Base-by-base conservation (phyloP, 768 basidiomycete genomes). In the Chiua virens region DNA sequence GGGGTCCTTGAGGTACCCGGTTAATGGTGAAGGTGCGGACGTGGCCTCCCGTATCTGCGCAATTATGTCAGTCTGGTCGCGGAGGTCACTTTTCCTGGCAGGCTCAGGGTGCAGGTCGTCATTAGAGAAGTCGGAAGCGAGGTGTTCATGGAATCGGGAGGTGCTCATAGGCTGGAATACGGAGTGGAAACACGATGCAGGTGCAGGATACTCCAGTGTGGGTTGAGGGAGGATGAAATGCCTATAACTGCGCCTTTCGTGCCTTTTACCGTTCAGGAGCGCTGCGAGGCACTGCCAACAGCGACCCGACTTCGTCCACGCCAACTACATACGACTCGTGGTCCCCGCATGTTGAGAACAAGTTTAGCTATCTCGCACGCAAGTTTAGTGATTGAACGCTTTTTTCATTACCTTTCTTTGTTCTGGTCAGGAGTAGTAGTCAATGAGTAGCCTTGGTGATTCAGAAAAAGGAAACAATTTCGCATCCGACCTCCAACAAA, bases 1-100 rank as follows among this genome's bases (percentile, higher is more conserved):
- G 7, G 79, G 75, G 60, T 79, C 77, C 52, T 65, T 73, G 38
- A 80, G 71, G 48, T 79, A 69, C 34, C 70, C 65, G 25, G 69
- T 67, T 21, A 81, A 59, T 22, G 79, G 77, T 1, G 73, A 75
- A 3, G 79, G 76, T 3, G 77, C 70, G 22, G 69, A 65, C 22
- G 74, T 71, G 18, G 73, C 78, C 62, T 79, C 75, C 34, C 73
- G 73, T 60, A 77, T 65, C 52, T 71, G 73, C 36, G 65, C 44
- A 40, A 74, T 61, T 53, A 77, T 60, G 56, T 75, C 72, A 65
- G 55, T 37, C n/a, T 51, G 52, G 42, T 56, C 50, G 37, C 37
- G 51, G n/a, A 25, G 2, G 27, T 52, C 51, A 11, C 35, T 42
- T 36, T n/a, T 50, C 25, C 44, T 43, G 22, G 42, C 5, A 13